Evolutionary conservation across 1,139 yeast genomes (phyloP), one percentile per base, ranked within the genome.

Genomic region (Hyphopichia pseudoburtonii): DNA sequence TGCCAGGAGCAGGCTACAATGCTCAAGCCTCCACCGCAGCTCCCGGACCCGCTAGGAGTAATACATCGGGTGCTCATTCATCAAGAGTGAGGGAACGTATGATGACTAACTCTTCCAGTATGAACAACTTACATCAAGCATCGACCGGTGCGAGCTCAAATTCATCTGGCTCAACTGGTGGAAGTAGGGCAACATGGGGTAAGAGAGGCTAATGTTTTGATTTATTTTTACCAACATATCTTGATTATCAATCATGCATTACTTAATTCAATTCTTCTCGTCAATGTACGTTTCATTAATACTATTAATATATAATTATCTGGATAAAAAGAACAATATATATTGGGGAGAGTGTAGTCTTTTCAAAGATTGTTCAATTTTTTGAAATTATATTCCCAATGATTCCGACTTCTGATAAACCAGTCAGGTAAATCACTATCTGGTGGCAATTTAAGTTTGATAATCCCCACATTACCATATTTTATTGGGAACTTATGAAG

Each of bases 361-460:
- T 21, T 8, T 16, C 16, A 27, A 15, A 27, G 10, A 15, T 15
- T 36, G 43, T 53, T 51, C 21, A 53, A 32, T 27, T 31, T 42
- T 32, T 37, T 37, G 32, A 44, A 47, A 29, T 37, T 45, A 11
- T 49, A 62, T 47, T 81, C 84, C 94, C 94, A 86, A 43, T 67
- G 56, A 44, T 78, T 75, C 40, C 89, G 57, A 37, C 82, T 83
- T 33, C 66, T 61, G 15, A 67, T 64, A 49, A 85, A 85, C 96
- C 96, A 87, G 2, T 60, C 67, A 0, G 95, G 95, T 24, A 87
- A 65, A 34, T 73, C 68, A 21, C 66, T 62, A 39, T 80, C 86
- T 3, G 73, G 65, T 0, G 95, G 95, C 6, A 86, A 65, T 39
- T 66, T 66, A 35, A 84, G 61, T 44, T 64, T 69, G 9, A 73